Evolutionary conservation across 257 asterid species (phyloP), one percentile per base, ranked within the genome.

Genomic region (Lavandula angustifolia): DNA sequence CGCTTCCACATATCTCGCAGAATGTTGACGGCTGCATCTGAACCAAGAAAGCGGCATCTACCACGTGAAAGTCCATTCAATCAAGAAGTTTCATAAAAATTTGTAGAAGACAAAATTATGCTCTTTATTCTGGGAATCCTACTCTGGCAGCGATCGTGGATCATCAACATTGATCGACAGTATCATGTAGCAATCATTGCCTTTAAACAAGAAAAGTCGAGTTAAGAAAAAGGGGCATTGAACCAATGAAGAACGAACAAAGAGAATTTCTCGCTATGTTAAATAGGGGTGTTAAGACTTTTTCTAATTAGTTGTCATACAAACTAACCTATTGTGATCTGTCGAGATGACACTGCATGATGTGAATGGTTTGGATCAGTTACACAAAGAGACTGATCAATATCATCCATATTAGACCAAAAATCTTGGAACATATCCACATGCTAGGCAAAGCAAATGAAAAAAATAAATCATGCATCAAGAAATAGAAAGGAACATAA

Each of bases 41-140:
- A 64, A 70, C 97, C 95, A 67, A 90, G 63, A 81, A 90, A 87
- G 64, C 89, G 95, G 60, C 84, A 90, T 80, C 97, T 90, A 71
- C 64, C 58, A 75, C 59, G 62, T 47, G 58, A 51, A 29, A 74
- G 43, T 60, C 53, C 4, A 62, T 68, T 73, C 59, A 72, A 33
- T 70, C 18, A 43, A 50, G 65, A 54, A 48, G 32, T 29, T 32
- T 16, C 27, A 12, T 16, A 52, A 54, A 43, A 62, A 37, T 6
- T 50, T 37, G 61, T 38, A 16, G 12, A 34, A 56, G 53, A 64
- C 32, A 54, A 10, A 53, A 66, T 8, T 6, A 63, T 48, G 40
- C 58, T 38, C 27, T 1, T 47, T 43, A 37, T 16, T 8, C 37
- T 35, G 51, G 53, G 16, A 65, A 64, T 59, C 75, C 32, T 81